Evolutionary conservation across 2,329 filamentous ascomycete genomes (phyloP).

Genomic region (Sporothrix mexicana): DNA sequence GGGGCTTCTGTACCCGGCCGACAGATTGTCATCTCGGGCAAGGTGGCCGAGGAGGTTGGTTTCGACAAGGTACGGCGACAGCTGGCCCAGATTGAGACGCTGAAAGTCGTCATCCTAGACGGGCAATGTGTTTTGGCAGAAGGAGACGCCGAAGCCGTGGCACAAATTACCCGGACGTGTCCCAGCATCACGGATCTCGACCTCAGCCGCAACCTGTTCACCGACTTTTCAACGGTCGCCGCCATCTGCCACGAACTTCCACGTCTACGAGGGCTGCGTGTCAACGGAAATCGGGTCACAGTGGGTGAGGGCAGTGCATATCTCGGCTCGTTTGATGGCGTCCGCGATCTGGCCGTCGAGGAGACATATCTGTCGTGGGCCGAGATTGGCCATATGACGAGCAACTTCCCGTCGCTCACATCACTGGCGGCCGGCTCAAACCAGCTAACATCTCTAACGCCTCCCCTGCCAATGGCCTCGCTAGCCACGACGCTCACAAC

Average conservation of each 20-base stretch:
- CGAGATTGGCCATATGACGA: slow-evolving; percentile 62
- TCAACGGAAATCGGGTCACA: slow-evolving; percentile 76
- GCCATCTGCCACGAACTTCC: slow-evolving; percentile 73
- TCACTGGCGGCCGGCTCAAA: slow-evolving; percentile 63
- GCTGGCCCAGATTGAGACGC: slow-evolving; percentile 76
- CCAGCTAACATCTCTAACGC: slow-evolving; percentile 57
- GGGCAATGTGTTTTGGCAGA: slow-evolving; percentile 65
- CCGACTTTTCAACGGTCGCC: slow-evolving; percentile 68
- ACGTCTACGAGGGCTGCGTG: slow-evolving; percentile 67
- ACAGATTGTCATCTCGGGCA: slow-evolving; percentile 73
- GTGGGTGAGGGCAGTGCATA: slow-evolving; percentile 44
- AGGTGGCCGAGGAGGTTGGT: slow-evolving; percentile 90
- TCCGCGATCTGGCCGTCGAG: slow-evolving; percentile 68
- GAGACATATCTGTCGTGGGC: slow-evolving; percentile 71
- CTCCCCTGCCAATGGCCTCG: slow-evolving; percentile 49
- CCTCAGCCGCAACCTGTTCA: slow-evolving; percentile 82
- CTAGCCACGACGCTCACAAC: slow-evolving; percentile 63
- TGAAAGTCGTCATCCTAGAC: slow-evolving; percentile 83
- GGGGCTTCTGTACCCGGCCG: not conserved
- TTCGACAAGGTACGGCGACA: slow-evolving; percentile 89
- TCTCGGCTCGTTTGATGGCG: slow-evolving; percentile 52
- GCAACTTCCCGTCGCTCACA: slow-evolving; percentile 59
- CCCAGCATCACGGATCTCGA: slow-evolving; percentile 79
- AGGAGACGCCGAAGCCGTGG: slow-evolving; percentile 39
- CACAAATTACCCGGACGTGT: slow-evolving; percentile 56